Percentiles rank a stretch among this genome's conserved stretches.
phyloP scores from a whole-genome alignment of 2,329 filamentous ascomycete genomes.

The Arthrobotrys sinensis region DNA sequence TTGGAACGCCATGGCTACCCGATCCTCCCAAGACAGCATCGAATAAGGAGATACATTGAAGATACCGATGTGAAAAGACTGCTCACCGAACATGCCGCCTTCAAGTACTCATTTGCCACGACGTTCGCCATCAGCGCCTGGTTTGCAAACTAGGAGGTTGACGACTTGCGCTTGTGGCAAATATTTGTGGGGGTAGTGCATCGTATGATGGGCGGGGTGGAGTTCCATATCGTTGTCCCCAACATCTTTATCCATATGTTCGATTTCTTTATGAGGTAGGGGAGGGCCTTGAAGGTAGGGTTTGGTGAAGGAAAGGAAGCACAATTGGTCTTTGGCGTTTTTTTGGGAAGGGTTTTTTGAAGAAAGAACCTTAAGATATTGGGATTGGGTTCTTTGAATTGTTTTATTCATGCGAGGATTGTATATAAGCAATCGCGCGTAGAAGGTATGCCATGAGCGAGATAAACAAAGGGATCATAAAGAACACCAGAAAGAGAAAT shows the following conservation, averaged over 20 bases:
- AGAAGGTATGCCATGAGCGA: not conserved
- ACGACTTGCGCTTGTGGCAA: not conserved
- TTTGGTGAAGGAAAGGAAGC: no score
- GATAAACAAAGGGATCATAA: not conserved
- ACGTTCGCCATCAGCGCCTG: slow-evolving; percentile 51
- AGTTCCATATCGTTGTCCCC: not conserved
- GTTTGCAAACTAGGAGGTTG: slow-evolving; percentile 51
- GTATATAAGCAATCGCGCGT: not conserved
- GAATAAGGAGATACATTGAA: slow-evolving; percentile 1
- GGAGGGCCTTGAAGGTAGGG: no score
- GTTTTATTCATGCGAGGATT: not conserved
- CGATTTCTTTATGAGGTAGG: not conserved
- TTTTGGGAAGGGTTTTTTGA: not conserved
- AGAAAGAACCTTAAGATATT: not conserved
- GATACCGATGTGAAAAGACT: slow-evolving; percentile 3
- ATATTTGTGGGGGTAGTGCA: not conserved
- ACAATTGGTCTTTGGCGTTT: not conserved
- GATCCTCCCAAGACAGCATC: slow-evolving; percentile 12
- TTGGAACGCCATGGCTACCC: slow-evolving; percentile 37
- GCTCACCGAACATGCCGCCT: slow-evolving; percentile 38
- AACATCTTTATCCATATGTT: not conserved
- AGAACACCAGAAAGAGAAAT: slow-evolving; percentile 32
- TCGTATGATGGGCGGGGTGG: not conserved
- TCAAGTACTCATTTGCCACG: slow-evolving; percentile 47
- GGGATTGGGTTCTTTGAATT: not conserved